Evolutionary conservation across 345 rosid genomes (phyloP).

Genomic region (Camelina hispida): DNA sequence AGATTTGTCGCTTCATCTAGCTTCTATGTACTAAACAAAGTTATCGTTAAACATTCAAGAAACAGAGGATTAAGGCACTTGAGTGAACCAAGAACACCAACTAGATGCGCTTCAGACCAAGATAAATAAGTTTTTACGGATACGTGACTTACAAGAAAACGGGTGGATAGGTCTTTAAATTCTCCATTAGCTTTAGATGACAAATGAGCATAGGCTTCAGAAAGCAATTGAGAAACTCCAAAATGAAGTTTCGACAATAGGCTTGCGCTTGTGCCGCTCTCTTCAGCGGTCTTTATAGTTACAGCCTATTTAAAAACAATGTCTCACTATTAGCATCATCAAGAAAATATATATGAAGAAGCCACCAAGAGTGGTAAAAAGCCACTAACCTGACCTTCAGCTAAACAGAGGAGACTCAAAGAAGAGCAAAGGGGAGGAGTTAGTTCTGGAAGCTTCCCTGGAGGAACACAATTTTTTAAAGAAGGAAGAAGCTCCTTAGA

Average conservation of each 20-base stretch:
- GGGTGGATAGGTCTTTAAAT: conserved; percentile 58
- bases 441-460: conserved; percentile 68
- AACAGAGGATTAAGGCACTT: conserved; percentile 3
- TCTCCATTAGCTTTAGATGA: conserved; percentile 46
- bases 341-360: not conserved
- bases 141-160: conserved; percentile 53
- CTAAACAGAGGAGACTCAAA: conserved; percentile 74
- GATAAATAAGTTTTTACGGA: not conserved
- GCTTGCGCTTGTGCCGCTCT: conserved; percentile 52
- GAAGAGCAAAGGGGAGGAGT: conserved; percentile 54
- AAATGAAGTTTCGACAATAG: conserved; percentile 74
- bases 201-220: conserved; percentile 56
- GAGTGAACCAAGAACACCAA: not conserved
- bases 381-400: conserved; percentile 79
- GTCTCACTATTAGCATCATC: not conserved
- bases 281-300: conserved; percentile 69
- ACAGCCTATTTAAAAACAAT: conserved; percentile 51
- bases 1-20: not conserved
- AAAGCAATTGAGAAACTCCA: conserved; percentile 61
- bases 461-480: conserved; percentile 48
- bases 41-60: not conserved
- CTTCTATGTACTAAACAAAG: not conserved
- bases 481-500: conserved; percentile 61
- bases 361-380: not conserved
- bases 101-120: conserved; percentile 1